These are phyloP conservation scores for Tieghemostelium lacteum DNA, from an alignment of 78 protist genomes.

Conservation along the genomic window DNA sequence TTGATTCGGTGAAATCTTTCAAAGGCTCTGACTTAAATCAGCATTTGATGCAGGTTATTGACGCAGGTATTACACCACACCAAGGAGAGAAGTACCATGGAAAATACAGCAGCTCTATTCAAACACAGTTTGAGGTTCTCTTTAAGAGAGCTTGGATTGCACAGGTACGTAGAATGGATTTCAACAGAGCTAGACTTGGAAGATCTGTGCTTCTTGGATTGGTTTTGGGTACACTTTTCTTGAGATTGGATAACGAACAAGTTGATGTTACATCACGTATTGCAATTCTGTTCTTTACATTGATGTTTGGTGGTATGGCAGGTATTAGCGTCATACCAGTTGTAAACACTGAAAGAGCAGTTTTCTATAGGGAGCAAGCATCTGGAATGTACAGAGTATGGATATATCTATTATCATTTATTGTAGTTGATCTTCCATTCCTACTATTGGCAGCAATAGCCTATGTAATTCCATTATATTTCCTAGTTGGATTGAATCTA, in stretches of 20 bases:
- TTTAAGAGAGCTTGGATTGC: constrained; percentile 40
- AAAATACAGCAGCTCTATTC: constrained; percentile 10
- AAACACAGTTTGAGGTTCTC: constrained; percentile 37
- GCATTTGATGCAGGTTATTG: constrained; percentile 1
- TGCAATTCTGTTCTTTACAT: constrained; percentile 60
- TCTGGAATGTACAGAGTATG: constrained; percentile 70
- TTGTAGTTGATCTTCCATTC: constrained; percentile 61
- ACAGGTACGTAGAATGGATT: constrained; percentile 43
- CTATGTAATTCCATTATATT: constrained; percentile 54
- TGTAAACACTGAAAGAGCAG: constrained; percentile 66
- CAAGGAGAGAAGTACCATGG: constrained; percentile 63
- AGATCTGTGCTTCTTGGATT: constrained; percentile 56
- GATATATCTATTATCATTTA: constrained; percentile 49
- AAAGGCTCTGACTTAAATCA: constrained; percentile 27
- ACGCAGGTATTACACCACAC: constrained; percentile 59
- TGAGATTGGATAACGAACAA: constrained; percentile 44
- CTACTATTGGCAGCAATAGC: constrained; percentile 28
- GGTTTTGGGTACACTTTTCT: constrained; percentile 64
- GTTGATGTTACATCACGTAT: constrained; percentile 44
- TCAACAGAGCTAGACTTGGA: constrained; percentile 43
- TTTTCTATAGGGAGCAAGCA: constrained; percentile 75
- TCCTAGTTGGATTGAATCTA: constrained; percentile 30
- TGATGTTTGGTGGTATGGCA: constrained; percentile 75
- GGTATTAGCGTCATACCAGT: constrained; percentile 71
- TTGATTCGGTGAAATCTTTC: constrained; percentile 35